Evolutionary conservation across 2,329 filamentous ascomycete species (phyloP).

Genomic region (Stemphylium lycopersici): DNA sequence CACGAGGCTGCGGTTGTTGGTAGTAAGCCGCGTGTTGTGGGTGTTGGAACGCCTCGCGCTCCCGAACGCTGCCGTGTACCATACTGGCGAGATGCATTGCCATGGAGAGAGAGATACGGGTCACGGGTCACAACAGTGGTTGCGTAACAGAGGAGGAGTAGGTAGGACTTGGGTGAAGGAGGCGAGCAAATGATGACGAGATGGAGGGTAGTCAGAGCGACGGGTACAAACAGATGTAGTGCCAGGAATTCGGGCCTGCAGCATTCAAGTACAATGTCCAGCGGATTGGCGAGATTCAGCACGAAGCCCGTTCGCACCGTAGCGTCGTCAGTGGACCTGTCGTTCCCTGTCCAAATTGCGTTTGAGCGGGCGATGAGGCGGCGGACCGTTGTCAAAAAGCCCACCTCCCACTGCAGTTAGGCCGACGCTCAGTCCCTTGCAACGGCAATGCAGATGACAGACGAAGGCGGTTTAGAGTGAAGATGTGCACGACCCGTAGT

Average conservation of each 20-base stretch:
- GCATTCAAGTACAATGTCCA: slow-evolving; percentile 47
- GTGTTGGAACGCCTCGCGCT: slow-evolving; percentile 47
- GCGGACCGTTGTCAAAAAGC: slow-evolving; percentile 48
- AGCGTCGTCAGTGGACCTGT: slow-evolving; percentile 41
- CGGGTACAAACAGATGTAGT: slow-evolving; percentile 39
- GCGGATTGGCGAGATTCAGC: slow-evolving; percentile 45
- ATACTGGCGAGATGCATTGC: slow-evolving; percentile 54
- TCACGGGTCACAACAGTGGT: slow-evolving; percentile 43
- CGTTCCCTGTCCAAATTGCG: slow-evolving; percentile 46
- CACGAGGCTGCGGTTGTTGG: slow-evolving; percentile 47
- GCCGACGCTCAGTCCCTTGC: slow-evolving; percentile 39
- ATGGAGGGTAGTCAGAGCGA: slow-evolving; percentile 26
- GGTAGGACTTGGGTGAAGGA: slow-evolving; percentile 16
- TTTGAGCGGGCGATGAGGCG: slow-evolving; percentile 43
- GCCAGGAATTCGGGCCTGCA: slow-evolving; percentile 46
- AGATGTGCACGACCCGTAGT: slow-evolving; percentile 41
- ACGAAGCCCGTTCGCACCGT: slow-evolving; percentile 40
- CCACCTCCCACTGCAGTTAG: slow-evolving; percentile 39
- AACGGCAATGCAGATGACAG: slow-evolving; percentile 51
- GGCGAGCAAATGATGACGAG: slow-evolving; percentile 31
- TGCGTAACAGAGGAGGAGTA: slow-evolving; percentile 36
- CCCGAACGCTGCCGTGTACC: slow-evolving; percentile 51
- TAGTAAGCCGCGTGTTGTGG: slow-evolving; percentile 36
- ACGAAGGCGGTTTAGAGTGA: slow-evolving; percentile 36
- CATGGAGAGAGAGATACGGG: slow-evolving; percentile 33